Evolutionary conservation across 805 yeast genomes (phyloP), one percentile per base, ranked within the genome.

Genomic region (Cephaloascus fragrans): DNA sequence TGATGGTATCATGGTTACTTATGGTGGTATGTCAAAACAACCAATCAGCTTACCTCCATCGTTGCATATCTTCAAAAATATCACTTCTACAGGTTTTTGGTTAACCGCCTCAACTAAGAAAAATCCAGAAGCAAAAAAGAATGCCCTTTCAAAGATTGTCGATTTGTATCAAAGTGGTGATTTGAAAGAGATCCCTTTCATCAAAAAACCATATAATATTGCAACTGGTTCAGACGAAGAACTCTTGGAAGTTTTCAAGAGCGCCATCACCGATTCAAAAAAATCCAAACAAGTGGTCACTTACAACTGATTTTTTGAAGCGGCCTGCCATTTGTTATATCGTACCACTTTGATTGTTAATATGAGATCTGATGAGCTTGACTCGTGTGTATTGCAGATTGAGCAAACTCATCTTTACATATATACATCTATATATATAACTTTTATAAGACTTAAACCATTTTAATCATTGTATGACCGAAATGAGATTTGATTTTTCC

Each of bases 11-110:
- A 64, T 93, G 68, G 75, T 88, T 48, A 87, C 97, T 1, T 93
- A 93, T 54, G 99, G 99, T 26, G 97, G 95, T 31, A 93, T 93
- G 98, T 86, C 97, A 3, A 79, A 81, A 69, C 89, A 86, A 62
- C 98, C 98, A 2, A 94, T 93, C 9, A 73, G 76, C n/a, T 61
- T 93, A 40, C 96, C 97, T 32, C 87, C 96, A 1, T 77, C 95
- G 0, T 64, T 85, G 43, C 85, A 85, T 54, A 89, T 93, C 46
- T 93, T 93, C 69, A 93, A 90, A 60, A 83, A 89, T 53, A 61
- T 93, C 40, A 78, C 83, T 4, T 78, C 88, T 39, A 74, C 79
- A 20, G 99, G 99, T 0, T 93, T 84, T 64, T 93, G 99, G 99
- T 79, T 88, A 41, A 83, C 96, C 10, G 77, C 67, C 34, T 77